Conservation (phyloP, 2,329 filamentous ascomycete genomes). For the Fusarium falciforme region DNA sequence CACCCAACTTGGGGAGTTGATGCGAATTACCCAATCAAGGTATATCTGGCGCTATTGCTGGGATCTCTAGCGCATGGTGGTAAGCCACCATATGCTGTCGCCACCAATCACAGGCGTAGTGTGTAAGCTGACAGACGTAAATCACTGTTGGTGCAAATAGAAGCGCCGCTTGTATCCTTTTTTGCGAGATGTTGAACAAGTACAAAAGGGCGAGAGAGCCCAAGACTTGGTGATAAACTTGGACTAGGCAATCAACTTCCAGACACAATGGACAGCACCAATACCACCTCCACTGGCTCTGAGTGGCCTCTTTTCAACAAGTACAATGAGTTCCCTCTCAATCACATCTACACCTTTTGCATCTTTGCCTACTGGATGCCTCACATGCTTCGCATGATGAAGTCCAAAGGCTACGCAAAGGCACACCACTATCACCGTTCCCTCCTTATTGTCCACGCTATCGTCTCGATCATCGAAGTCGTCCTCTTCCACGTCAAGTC, state of each 20-base stretch:
- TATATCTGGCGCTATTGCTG: background rate
- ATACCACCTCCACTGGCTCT: background rate
- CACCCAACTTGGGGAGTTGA: background rate
- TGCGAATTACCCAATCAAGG: background rate
- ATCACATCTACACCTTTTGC: background rate
- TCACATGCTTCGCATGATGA: background rate
- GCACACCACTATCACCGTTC: background rate
- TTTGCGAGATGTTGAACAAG: background rate
- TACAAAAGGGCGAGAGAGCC: background rate
- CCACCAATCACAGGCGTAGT: background rate
- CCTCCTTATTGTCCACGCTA: background rate
- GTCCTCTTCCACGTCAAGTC: background rate
- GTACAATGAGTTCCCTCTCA: background rate
- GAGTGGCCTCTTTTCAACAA: background rate
- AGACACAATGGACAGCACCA: background rate
- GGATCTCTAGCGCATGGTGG: background rate
- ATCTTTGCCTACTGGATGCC: background rate
- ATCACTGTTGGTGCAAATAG: background rate
- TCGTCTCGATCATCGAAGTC: background rate
- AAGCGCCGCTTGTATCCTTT: background rate
- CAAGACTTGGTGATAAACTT: background rate
- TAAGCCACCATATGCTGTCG: background rate
- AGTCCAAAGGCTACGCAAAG: background rate
- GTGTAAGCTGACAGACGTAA: background rate
- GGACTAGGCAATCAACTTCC: background rate